Conservation (phyloP, 208 protist genomes). For the Acanthamoeba healyi region DNA sequence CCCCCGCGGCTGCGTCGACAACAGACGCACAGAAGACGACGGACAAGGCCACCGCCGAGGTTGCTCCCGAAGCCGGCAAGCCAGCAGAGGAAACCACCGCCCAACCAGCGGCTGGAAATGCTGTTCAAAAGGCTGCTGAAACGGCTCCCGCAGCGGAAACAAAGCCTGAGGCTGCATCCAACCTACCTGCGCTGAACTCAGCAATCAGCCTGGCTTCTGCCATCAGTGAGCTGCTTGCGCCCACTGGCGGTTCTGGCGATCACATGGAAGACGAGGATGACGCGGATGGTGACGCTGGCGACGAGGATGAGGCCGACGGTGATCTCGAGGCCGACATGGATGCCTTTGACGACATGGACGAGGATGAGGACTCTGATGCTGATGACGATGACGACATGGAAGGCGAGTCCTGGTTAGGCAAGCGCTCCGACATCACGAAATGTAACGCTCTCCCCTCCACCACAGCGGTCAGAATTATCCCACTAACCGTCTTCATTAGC, state of each 20-base stretch:
- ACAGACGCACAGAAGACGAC: neutral
- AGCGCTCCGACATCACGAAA: slow-evolving; percentile 41
- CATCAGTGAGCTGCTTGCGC: neutral
- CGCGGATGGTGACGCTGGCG: neutral
- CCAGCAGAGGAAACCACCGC: neutral
- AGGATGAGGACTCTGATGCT: slow-evolving; percentile 30
- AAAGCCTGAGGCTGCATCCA: neutral
- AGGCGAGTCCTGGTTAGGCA: slow-evolving; percentile 21
- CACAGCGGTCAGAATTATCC: too few species aligned
- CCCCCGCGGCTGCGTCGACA: neutral
- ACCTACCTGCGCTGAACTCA: neutral
- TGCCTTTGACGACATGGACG: slow-evolving; percentile 46
- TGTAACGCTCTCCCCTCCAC: neutral
- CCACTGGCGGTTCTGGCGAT: neutral
- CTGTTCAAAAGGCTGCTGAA: neutral
- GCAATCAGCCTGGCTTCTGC: neutral
- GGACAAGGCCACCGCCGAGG: slow-evolving; percentile 16
- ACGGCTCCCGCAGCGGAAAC: neutral
- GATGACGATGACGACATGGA: slow-evolving; percentile 53
- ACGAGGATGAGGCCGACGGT: neutral
- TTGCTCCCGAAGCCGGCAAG: neutral
- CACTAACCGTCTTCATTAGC: neutral
- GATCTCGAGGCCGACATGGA: slow-evolving; percentile 11
- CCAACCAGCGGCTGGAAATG: neutral
- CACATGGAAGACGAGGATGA: neutral